phyloP scores from a whole-genome alignment of 2,329 filamentous ascomycete species.

The Colletotrichum sp. region DNA sequence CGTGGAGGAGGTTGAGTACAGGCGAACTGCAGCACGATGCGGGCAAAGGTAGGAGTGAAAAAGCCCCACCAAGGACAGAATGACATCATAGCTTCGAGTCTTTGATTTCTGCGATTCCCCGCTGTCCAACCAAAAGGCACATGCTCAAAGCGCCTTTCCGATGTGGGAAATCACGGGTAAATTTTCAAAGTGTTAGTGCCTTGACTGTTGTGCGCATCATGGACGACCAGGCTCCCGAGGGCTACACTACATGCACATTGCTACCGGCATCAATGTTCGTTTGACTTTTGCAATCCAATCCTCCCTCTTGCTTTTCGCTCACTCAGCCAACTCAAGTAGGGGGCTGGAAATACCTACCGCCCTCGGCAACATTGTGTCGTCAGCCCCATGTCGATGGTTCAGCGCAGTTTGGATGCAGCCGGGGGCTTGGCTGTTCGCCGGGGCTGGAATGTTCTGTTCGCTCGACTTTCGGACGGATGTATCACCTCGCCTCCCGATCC shows the following conservation, averaged over 20 bases:
- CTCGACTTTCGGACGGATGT: conserved; percentile 7
- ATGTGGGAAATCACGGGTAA: neutral
- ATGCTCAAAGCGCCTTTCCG: neutral
- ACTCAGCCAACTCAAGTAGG: neutral
- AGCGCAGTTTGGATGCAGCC: neutral
- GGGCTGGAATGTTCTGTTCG: conserved; percentile 13
- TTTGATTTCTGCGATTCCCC: neutral
- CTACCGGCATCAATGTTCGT: neutral
- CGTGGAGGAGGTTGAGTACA: neutral
- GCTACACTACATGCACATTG: neutral
- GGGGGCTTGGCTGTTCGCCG: neutral
- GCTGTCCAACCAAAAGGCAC: conserved; percentile 9
- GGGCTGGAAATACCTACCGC: neutral
- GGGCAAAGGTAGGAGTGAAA: neutral
- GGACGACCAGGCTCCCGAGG: neutral
- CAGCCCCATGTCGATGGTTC: neutral
- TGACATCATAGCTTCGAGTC: conserved; percentile 13
- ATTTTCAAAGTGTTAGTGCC: neutral
- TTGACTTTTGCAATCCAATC: neutral
- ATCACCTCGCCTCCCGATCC: conserved; percentile 17
- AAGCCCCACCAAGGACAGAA: neutral
- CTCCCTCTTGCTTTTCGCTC: neutral
- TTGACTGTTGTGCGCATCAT: conserved; percentile 2
- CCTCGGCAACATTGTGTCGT: neutral
- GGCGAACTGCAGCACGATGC: neutral